Percentiles rank a stretch among this genome's conserved stretches.
Evolutionary conservation across 768 basidiomycete genomes (phyloP).

Genomic region (Phylloporus sp.): DNA sequence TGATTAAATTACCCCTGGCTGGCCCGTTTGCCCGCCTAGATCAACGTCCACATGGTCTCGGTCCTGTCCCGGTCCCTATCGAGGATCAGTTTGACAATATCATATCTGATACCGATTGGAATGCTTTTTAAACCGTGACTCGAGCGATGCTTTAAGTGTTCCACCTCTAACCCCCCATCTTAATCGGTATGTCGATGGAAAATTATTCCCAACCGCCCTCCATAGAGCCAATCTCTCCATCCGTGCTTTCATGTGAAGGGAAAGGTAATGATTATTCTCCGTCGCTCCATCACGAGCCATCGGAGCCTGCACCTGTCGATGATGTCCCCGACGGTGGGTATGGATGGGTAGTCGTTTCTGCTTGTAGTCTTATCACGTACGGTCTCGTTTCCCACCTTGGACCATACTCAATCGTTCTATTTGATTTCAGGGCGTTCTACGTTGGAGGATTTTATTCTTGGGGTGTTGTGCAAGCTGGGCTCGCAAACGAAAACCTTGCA

Average conservation of each 20-base stretch:
- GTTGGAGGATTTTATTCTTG: conserved; percentile 28
- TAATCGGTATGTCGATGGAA: background rate
- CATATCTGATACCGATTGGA: conserved; percentile 1
- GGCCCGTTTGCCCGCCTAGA: background rate
- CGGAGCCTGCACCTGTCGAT: background rate
- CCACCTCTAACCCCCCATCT: background rate
- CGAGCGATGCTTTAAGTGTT: background rate
- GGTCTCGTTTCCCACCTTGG: background rate
- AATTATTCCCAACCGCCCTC: background rate
- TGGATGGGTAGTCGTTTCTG: conserved; percentile 31
- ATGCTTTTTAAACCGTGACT: background rate
- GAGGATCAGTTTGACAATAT: background rate
- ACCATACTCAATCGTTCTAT: background rate
- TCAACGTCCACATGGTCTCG: background rate
- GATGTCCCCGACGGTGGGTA: conserved; percentile 31
- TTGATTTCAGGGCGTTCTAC: conserved; percentile 21
- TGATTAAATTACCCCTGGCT: conserved; percentile 20
- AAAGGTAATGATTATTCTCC: background rate
- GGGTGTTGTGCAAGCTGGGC: conserved; percentile 30
- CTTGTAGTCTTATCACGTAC: conserved; percentile 27
- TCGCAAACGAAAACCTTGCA: conserved; percentile 25
- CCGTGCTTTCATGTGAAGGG: background rate
- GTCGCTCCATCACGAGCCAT: background rate
- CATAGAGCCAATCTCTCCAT: background rate
- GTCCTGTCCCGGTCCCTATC: background rate